phyloP scores from a whole-genome alignment of 306 rosid genomes.

The Vigna unguiculata region DNA sequence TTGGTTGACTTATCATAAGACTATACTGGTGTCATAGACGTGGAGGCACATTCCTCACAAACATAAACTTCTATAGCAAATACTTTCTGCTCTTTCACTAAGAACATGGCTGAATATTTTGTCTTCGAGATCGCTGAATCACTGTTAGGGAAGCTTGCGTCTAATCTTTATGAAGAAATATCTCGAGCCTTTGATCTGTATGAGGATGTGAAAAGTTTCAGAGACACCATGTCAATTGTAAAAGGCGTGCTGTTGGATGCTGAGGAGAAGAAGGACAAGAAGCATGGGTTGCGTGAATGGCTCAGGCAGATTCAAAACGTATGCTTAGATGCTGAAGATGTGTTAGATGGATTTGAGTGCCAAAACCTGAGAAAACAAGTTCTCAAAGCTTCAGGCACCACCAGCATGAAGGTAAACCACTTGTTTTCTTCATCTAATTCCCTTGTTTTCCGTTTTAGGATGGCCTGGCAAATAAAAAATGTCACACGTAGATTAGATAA shows the following conservation, averaged over 20 bases:
- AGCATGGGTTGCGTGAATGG: slow-evolving; percentile 32
- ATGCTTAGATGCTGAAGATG: slow-evolving; percentile 18
- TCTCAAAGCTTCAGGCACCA: slow-evolving; percentile 11
- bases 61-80: not conserved
- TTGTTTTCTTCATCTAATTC: slow-evolving; percentile 31
- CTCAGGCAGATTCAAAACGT: slow-evolving; percentile 14
- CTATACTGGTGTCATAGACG: too few relatives aligned
- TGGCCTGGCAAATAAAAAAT: slow-evolving; percentile 23
- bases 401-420: slow-evolving; percentile 15
- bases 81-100: not conserved
- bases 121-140: not conserved
- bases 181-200: slow-evolving; percentile 22
- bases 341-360: slow-evolving; percentile 26
- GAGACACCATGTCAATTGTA: slow-evolving; percentile 8
- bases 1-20: too few relatives aligned
- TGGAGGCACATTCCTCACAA: too few relatives aligned
- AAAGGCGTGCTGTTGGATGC: slow-evolving; percentile 31
- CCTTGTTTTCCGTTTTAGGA: slow-evolving; percentile 17
- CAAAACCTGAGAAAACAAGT: slow-evolving; percentile 15
- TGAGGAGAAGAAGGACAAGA: slow-evolving; percentile 18
- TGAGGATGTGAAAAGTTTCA: not conserved
- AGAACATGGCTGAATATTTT: not conserved
- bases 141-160: slow-evolving; percentile 6
- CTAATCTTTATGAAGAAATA: slow-evolving; percentile 19
- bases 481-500: slow-evolving; percentile 27